These are phyloP conservation scores for Mallotus nudiflorus DNA, from an alignment of 345 rosid genomes.

Conservation along the genomic window DNA sequence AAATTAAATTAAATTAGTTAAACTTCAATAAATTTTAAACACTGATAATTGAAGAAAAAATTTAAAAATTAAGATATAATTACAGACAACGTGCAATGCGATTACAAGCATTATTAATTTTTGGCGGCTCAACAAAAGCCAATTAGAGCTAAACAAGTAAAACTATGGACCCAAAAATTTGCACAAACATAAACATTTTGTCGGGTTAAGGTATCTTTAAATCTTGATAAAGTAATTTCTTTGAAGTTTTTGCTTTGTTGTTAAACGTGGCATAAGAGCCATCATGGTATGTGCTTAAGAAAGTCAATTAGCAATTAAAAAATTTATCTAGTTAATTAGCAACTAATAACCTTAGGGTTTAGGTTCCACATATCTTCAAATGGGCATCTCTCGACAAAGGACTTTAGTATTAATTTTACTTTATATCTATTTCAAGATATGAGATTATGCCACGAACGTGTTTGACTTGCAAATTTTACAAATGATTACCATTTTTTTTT, in stretches of 20 bases:
- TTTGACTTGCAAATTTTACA: conserved; percentile 15
- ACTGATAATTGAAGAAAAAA: no score
- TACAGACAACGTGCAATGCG: no score
- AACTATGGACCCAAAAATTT: background rate
- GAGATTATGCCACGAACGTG: conserved; percentile 17
- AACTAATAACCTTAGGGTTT: background rate
- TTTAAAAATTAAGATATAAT: no score
- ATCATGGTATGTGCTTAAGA: conserved; percentile 14
- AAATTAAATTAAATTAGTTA: no score
- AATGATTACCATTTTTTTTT: background rate
- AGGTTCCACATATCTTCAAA: no score
- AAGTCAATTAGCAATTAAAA: conserved; percentile 22
- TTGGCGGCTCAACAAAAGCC: conserved; percentile 1
- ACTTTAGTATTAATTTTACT: conserved; percentile 4
- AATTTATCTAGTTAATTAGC: conserved; percentile 2
- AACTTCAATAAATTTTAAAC: no score
- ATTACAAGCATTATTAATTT: no score
- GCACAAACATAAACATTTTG: conserved; percentile 6
- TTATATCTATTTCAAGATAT: background rate
- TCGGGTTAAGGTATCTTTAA: conserved; percentile 6
- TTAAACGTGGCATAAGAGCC: conserved; percentile 30
- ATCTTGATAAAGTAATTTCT: conserved; percentile 8
- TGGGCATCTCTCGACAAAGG: conserved; percentile 18
- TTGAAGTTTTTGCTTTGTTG: background rate
- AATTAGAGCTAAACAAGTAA: conserved; percentile 6